Conservation (phyloP, 805 yeast genomes). For the Candida schatavii region DNA sequence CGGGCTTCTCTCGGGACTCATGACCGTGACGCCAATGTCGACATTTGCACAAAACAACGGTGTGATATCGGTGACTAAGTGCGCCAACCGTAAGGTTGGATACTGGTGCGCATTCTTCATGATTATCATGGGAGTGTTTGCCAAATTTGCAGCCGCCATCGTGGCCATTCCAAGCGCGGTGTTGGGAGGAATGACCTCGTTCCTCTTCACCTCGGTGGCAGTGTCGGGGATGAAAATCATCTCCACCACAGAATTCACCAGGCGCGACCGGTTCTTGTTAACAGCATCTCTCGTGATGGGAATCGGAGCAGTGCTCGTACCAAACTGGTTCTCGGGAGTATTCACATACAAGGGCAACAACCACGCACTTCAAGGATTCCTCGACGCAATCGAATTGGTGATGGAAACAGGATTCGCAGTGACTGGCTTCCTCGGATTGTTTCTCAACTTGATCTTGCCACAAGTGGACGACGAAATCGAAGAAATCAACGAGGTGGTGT, state of each 20-base stretch:
- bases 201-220: constrained; percentile 72
- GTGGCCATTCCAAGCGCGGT: constrained; percentile 51
- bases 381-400: constrained; percentile 65
- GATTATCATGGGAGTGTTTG: constrained; percentile 80
- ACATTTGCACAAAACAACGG: constrained; percentile 96
- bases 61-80: constrained; percentile 86
- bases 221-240: constrained; percentile 72
- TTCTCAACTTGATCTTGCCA: constrained; percentile 61
- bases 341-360: constrained; percentile 69
- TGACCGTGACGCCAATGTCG: constrained; percentile 86
- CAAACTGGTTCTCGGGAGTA: constrained; percentile 60
- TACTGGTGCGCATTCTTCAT: constrained; percentile 79
- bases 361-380: constrained; percentile 54
- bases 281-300: constrained; percentile 67
- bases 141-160: constrained; percentile 87
- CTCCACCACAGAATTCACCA: constrained; percentile 56
- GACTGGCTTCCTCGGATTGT: constrained; percentile 61
- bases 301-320: constrained; percentile 62
- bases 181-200: constrained; percentile 86
- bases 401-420: constrained; percentile 75
- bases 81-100: constrained; percentile 83
- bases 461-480: constrained; percentile 48
- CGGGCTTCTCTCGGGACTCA: constrained; percentile 71
- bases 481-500: constrained; percentile 19
- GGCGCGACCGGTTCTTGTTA: constrained; percentile 71